phyloP scores from a whole-genome alignment of 2,329 filamentous ascomycete genomes.

The Hypoxylon sp. region DNA sequence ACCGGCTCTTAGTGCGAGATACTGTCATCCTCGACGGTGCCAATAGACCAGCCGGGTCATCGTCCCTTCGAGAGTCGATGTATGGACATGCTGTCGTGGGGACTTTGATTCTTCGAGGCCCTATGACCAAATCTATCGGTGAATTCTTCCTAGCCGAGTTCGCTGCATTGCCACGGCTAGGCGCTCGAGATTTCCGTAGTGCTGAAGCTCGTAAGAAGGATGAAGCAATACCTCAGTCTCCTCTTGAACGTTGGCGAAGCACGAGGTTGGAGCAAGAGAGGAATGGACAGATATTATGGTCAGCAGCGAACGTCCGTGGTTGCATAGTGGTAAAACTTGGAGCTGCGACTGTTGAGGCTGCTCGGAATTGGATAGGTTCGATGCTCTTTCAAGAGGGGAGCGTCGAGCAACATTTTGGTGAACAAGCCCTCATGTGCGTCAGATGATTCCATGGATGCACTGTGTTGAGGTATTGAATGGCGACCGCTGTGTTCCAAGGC shows the following conservation, averaged over 20 bases:
- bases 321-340: constrained; percentile 95
- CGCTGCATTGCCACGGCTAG: constrained; percentile 80
- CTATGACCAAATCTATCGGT: constrained; percentile 73
- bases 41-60: constrained; percentile 55
- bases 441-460: constrained; percentile 54
- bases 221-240: constrained; percentile 54
- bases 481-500: no score
- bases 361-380: constrained; percentile 80
- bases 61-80: constrained; percentile 72
- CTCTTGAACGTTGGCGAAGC: constrained; percentile 65
- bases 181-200: constrained; percentile 79
- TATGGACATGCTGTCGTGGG: constrained; percentile 82
- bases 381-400: constrained; percentile 83
- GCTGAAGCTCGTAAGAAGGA: constrained; percentile 60
- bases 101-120: constrained; percentile 85
- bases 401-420: constrained; percentile 78
- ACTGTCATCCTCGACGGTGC: constrained; percentile 79
- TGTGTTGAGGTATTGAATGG: background rate
- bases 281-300: constrained; percentile 77
- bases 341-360: constrained; percentile 83
- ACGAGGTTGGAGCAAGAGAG: constrained; percentile 70
- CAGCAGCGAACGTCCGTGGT: constrained; percentile 81
- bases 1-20: constrained; percentile 83
- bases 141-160: constrained; percentile 86
- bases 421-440: constrained; percentile 83